Evolutionary conservation across 257 asterid genomes (phyloP).

Genomic region (Cordia subcordata): DNA sequence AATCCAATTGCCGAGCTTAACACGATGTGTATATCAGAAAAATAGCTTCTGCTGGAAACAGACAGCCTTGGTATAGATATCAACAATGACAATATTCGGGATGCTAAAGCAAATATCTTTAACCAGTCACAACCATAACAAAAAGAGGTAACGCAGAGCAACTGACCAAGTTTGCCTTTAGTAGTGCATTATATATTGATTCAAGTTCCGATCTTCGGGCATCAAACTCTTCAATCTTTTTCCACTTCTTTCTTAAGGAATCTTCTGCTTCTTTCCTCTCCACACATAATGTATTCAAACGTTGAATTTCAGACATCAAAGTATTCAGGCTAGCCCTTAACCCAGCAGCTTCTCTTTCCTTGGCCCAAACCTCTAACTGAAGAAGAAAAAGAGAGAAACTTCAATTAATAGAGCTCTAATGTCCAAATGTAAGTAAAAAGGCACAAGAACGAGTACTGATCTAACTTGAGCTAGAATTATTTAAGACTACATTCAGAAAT

Average conservation of each 20-base stretch:
- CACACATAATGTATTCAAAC: slow-evolving; percentile 80
- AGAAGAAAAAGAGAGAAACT: slow-evolving; percentile 5
- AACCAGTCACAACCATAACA: background rate
- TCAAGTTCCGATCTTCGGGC: slow-evolving; percentile 97
- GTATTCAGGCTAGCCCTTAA: slow-evolving; percentile 80
- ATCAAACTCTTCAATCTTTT: slow-evolving; percentile 96
- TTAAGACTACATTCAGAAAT: too few species aligned
- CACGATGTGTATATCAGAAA: too few species aligned
- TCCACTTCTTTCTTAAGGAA: slow-evolving; percentile 92
- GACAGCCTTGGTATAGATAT: background rate
- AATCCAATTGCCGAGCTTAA: too few species aligned
- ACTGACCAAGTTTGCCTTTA: slow-evolving; percentile 82
- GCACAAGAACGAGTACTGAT: too few species aligned
- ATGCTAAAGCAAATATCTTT: background rate
- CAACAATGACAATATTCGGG: slow-evolving; percentile 1
- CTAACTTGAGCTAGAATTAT: too few species aligned
- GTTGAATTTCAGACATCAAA: slow-evolving; percentile 76
- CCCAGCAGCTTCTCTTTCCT: slow-evolving; percentile 96
- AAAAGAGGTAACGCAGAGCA: slow-evolving; percentile 5
- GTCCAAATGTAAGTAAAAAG: background rate
- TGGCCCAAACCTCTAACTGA: slow-evolving; percentile 96
- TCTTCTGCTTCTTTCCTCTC: slow-evolving; percentile 99
- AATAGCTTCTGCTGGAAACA: background rate
- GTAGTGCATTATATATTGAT: slow-evolving; percentile 71
- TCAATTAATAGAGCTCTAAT: slow-evolving; percentile 1